Percentiles rank a stretch among this genome's conserved stretches.
These are phyloP conservation scores for Schizophyllum amplum DNA, from an alignment of 1,284 basidiomycete species.

Conservation along the genomic window DNA sequence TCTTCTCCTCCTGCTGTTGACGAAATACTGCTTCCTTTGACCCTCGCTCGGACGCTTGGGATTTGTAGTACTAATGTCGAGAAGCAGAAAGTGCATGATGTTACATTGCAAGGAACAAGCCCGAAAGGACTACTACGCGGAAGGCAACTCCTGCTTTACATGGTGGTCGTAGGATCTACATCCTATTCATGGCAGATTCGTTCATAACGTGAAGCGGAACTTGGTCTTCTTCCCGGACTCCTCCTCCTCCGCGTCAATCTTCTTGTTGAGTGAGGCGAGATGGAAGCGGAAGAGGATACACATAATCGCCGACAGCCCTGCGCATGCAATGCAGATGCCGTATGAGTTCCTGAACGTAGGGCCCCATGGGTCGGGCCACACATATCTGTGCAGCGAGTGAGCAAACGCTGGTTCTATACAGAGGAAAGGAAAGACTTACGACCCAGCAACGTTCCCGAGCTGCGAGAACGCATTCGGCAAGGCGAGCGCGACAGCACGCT, in stretches of 20 bases:
- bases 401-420: not conserved
- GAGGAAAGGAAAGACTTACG: slow-evolving; percentile 33
- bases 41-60: no score
- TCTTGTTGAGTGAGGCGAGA: slow-evolving; percentile 23
- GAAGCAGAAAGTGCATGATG: not conserved
- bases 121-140: no score
- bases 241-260: slow-evolving; percentile 25
- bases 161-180: not conserved
- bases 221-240: slow-evolving; percentile 23
- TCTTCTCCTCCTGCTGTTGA: not conserved
- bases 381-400: slow-evolving; percentile 16
- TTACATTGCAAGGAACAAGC: not conserved
- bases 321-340: slow-evolving; percentile 38
- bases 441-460: slow-evolving; percentile 61
- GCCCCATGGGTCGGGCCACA: slow-evolving; percentile 29
- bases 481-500: slow-evolving; percentile 63
- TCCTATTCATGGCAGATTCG: not conserved
- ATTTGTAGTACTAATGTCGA: not conserved
- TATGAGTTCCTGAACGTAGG: slow-evolving; percentile 34
- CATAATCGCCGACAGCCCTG: slow-evolving; percentile 36
- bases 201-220: slow-evolving; percentile 32
- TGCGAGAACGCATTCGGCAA: slow-evolving; percentile 66
- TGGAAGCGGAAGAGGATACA: slow-evolving; percentile 36
- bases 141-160: no score
- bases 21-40: no score